These are phyloP conservation scores for Diaporthe ampelina DNA, from an alignment of 2,329 filamentous ascomycete genomes.

Conservation along the genomic window DNA sequence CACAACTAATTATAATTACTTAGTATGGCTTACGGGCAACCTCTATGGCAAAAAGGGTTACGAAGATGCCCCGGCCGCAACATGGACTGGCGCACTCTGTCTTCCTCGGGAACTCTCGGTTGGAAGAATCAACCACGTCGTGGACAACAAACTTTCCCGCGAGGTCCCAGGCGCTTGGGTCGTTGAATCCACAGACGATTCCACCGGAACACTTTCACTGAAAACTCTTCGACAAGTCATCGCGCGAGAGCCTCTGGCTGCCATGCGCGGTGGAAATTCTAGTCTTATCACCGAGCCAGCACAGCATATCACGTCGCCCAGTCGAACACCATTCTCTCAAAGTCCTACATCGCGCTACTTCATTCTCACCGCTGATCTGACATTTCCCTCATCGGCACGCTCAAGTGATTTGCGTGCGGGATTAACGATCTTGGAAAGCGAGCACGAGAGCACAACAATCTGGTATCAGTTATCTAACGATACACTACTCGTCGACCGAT, in stretches of 20 bases:
- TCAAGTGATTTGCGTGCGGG: conserved; percentile 53
- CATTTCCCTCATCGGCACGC: conserved; percentile 53
- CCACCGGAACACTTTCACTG: conserved; percentile 53
- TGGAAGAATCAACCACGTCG: conserved; percentile 55
- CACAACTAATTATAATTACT: neutral
- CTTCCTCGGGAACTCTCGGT: conserved; percentile 58
- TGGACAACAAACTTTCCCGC: conserved; percentile 55
- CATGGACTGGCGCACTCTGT: conserved; percentile 59
- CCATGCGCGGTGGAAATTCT: conserved; percentile 47
- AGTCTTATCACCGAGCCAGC: conserved; percentile 44
- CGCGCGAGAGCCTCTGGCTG: conserved; percentile 52
- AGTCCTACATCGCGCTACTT: conserved; percentile 53
- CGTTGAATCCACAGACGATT: conserved; percentile 46
- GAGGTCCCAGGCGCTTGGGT: conserved; percentile 56
- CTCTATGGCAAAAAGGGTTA: conserved; percentile 55
- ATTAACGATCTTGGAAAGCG: conserved; percentile 56
- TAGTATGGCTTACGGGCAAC: conserved; percentile 58
- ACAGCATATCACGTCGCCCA: conserved; percentile 41
- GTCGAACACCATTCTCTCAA: conserved; percentile 12
- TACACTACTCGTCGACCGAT: conserved; percentile 56
- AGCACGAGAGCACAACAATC: conserved; percentile 56
- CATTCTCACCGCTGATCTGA: conserved; percentile 53
- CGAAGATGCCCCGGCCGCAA: conserved; percentile 53
- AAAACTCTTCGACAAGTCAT: conserved; percentile 55
- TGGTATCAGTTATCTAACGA: conserved; percentile 62